Evolutionary conservation across 2,329 filamentous ascomycete genomes (phyloP).

Genomic region (Claviceps sp.): DNA sequence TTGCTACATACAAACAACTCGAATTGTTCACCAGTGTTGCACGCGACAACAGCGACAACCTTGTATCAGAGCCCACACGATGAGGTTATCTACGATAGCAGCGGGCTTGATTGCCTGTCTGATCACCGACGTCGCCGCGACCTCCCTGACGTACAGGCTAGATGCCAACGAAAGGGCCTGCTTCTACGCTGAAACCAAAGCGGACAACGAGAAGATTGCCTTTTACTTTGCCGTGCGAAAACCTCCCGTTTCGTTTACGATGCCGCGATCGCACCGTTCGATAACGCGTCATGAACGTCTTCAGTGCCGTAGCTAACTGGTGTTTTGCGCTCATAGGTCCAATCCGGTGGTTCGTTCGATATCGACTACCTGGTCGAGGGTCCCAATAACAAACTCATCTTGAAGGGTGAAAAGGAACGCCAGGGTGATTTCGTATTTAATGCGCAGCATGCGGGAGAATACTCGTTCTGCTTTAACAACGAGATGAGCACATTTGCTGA

Average conservation of each 20-base stretch:
- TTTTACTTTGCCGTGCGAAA: slow-evolving; percentile 76
- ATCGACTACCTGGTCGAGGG: slow-evolving; percentile 83
- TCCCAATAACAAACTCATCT: slow-evolving; percentile 65
- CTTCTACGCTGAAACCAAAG: slow-evolving; percentile 74
- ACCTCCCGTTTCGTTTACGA: not conserved
- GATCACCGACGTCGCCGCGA: slow-evolving; percentile 62
- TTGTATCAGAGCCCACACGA: slow-evolving; percentile 25
- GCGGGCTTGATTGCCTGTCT: slow-evolving; percentile 60
- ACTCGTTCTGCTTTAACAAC: slow-evolving; percentile 97
- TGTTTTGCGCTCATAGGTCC: slow-evolving; percentile 48
- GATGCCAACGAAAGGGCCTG: slow-evolving; percentile 86
- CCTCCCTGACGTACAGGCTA: slow-evolving; percentile 88
- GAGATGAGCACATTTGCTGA: slow-evolving; percentile 96
- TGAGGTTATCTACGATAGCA: slow-evolving; percentile 52
- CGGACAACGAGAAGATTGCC: slow-evolving; percentile 75
- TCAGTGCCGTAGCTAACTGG: not conserved
- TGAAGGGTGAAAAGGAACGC: slow-evolving; percentile 79
- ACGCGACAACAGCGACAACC: slow-evolving; percentile 13
- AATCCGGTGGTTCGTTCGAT: slow-evolving; percentile 97
- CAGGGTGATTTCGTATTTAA: slow-evolving; percentile 98
- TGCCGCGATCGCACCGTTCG: not conserved
- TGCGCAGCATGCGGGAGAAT: slow-evolving; percentile 74
- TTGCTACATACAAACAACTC: not conserved
- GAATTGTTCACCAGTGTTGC: slow-evolving; percentile 8
- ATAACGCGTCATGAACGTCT: not conserved